Conservation (phyloP, 192 early-diverging fungal species). For the Rhizoclosmatium sp. region DNA sequence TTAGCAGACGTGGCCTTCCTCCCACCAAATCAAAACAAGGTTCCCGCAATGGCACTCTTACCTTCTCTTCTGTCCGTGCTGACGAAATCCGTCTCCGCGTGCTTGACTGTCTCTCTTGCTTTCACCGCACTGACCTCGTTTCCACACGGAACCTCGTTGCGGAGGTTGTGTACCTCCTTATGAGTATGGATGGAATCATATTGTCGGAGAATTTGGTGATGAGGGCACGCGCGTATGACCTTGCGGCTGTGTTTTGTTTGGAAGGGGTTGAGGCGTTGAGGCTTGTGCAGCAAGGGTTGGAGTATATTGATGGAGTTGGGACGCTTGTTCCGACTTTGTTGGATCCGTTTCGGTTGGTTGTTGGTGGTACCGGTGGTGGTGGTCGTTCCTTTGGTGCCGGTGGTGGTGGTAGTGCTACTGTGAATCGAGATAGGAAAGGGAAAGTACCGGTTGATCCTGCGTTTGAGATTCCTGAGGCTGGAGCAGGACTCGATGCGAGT, state of each 20-base stretch:
- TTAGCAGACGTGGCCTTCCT: no score
- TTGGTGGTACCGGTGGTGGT: no score
- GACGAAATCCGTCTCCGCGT: constrained; percentile 37
- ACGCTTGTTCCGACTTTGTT: background rate
- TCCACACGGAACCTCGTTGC: constrained; percentile 6
- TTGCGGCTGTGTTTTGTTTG: constrained; percentile 15
- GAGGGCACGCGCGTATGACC: constrained; percentile 18
- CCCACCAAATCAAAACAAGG: background rate
- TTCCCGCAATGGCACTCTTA: background rate
- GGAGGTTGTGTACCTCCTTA: constrained; percentile 5
- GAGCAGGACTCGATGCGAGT: background rate
- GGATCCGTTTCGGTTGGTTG: background rate
- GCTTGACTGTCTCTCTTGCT: constrained; percentile 20
- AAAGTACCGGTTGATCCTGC: background rate
- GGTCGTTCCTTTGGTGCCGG: background rate
- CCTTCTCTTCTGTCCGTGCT: constrained; percentile 1
- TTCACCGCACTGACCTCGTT: background rate
- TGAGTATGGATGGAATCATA: background rate
- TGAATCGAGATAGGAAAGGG: no score
- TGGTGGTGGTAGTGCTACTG: no score
- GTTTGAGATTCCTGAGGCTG: no score
- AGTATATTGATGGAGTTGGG: background rate
- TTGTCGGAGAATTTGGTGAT: background rate
- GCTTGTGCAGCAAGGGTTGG: background rate
- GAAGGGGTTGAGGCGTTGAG: constrained; percentile 5